These are phyloP conservation scores for Biscogniauxia mediterranea DNA, from an alignment of 2,329 filamentous ascomycete species.

Conservation along the genomic window DNA sequence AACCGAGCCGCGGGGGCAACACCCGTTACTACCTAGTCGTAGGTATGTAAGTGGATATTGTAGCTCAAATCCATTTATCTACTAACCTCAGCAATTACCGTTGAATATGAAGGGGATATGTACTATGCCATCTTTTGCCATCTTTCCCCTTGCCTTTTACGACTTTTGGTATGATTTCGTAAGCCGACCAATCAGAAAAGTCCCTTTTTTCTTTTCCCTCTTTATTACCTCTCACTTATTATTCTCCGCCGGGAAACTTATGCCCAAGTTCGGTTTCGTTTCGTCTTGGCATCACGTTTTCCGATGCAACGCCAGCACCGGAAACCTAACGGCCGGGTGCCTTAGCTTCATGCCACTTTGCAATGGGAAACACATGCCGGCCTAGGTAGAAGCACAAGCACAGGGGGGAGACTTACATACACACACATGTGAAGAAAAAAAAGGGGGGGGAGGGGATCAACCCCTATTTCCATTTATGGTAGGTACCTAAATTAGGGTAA, in stretches of 20 bases:
- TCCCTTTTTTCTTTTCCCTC: background rate
- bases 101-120: background rate
- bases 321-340: background rate
- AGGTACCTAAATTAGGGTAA: background rate
- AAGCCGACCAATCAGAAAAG: constrained; percentile 2
- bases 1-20: background rate
- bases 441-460: too few relatives aligned
- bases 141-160: background rate
- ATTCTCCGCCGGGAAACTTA: background rate
- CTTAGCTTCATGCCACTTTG: background rate
- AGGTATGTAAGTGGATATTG: background rate
- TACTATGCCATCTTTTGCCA: background rate
- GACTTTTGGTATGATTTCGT: background rate
- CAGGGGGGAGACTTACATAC: background rate
- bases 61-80: background rate
- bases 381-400: background rate
- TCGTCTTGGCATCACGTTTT: background rate
- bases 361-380: background rate
- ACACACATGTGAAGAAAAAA: too few relatives aligned
- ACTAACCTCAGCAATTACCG: background rate
- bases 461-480: background rate
- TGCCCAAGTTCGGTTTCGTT: background rate
- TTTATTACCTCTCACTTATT: background rate
- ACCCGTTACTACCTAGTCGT: background rate
- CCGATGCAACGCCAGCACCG: background rate